Conservation (phyloP, 2,329 filamentous ascomycete genomes). For the Monosporascus sp. region DNA sequence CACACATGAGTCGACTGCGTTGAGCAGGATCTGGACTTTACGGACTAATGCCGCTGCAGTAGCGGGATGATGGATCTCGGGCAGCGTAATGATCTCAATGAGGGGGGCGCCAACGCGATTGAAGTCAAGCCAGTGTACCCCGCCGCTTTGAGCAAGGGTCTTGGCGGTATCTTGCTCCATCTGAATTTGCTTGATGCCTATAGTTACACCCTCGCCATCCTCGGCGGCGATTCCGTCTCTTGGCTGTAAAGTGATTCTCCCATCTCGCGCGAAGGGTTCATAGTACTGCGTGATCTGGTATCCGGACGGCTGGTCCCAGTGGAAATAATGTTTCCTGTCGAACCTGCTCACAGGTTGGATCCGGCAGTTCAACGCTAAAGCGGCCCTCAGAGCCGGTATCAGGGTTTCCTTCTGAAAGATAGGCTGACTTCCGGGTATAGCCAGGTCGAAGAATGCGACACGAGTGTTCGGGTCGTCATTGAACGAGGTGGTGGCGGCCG, state of each 20-base stretch:
- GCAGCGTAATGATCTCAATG: slow-evolving; percentile 91
- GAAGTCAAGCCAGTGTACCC: slow-evolving; percentile 79
- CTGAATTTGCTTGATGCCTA: slow-evolving; percentile 91
- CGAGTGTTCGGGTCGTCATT: slow-evolving; percentile 75
- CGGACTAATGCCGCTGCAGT: slow-evolving; percentile 85
- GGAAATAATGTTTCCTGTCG: slow-evolving; percentile 98
- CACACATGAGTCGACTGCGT: slow-evolving; percentile 77
- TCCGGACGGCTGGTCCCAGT: slow-evolving; percentile 93
- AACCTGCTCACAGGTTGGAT: slow-evolving; percentile 77
- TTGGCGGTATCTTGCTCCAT: slow-evolving; percentile 98
- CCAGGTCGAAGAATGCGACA: slow-evolving; percentile 82
- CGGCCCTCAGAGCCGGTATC: slow-evolving; percentile 85
- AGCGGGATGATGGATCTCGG: slow-evolving; percentile 79
- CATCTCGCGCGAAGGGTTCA: slow-evolving; percentile 63
- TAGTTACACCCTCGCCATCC: slow-evolving; percentile 63
- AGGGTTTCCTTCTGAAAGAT: slow-evolving; percentile 77
- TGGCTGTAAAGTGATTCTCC: slow-evolving; percentile 62
- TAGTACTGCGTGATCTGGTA: slow-evolving; percentile 99
- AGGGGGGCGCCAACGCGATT: slow-evolving; percentile 88
- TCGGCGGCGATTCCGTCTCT: slow-evolving; percentile 76
- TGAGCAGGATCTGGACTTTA: slow-evolving; percentile 79
- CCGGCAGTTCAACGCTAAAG: slow-evolving; percentile 75
- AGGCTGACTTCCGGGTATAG: slow-evolving; percentile 85
- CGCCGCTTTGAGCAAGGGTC: slow-evolving; percentile 72
- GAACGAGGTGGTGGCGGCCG: slow-evolving; percentile 60